Evolutionary conservation across 495 filamentous ascomycete species (phyloP), one percentile per base, ranked within the genome.

Genomic region (Penicillium arizonense): DNA sequence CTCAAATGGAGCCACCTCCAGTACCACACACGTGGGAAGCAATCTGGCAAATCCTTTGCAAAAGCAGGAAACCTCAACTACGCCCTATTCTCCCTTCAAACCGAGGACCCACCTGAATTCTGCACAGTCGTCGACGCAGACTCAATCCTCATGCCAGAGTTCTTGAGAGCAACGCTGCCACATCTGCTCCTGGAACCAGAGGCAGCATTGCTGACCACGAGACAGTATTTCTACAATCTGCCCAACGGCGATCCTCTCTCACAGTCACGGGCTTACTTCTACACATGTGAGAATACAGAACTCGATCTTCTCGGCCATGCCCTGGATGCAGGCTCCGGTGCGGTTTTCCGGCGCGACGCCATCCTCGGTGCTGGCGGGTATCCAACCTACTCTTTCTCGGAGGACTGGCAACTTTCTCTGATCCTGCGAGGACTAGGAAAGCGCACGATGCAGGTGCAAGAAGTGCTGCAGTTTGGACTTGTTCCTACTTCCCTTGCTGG

Each of bases 41-140:
- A 71, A 16, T 66, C 71, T 2, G 71, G 66, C n/a, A 50, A 68
- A 62, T 45, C 71, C 40, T 69, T 75, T 64, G 59, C 74, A 48
- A 84, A 84, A 67, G 75, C 79, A 11, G 81, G 77, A 7, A 84
- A 83, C 46, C 61, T 84, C 21, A 82, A 80, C 42, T 74, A 74
- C 52, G 80, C 77, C 14, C 56, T 80, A 5, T 68, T 55, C 55
- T 72, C 48, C 52, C 64, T 59, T 50, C 72, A 63, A 51, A 43
- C 69, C 34, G 66, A 78, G 42, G 56, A 64, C 13, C 70, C 76
- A 40, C 75, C 79, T 32, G 63, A 69, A 20, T 75, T 67, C 53
- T 68, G 61, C 42, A 64, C 61, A 16, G 48, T 76, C 4, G 53
- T 75, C 11, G 74, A 76, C 46, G 73, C 69, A 5, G 71, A 74